phyloP scores from a whole-genome alignment of 164 flowering plant species.

The Stephania yunnanensis region DNA sequence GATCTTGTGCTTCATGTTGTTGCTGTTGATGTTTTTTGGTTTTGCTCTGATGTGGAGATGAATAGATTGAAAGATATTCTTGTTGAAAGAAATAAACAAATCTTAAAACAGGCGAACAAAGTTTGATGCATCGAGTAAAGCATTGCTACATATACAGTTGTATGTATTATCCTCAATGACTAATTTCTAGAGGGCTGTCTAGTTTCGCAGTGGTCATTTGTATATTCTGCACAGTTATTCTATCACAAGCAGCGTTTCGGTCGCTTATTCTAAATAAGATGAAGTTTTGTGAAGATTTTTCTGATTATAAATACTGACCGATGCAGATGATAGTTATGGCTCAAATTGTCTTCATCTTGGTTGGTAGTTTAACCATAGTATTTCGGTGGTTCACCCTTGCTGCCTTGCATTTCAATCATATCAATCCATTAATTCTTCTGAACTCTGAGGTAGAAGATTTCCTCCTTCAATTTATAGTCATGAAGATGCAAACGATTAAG shows the following conservation, averaged over 20 bases:
- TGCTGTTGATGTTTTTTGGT: conserved; percentile 4
- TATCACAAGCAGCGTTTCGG: neutral
- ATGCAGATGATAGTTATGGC: neutral
- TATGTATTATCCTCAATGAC: neutral
- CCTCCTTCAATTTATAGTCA: neutral
- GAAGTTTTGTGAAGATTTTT: neutral
- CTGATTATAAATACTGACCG: neutral
- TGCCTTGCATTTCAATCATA: too few relatives aligned
- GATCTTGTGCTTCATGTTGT: neutral
- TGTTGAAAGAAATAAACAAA: neutral
- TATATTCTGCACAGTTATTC: neutral
- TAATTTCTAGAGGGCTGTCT: neutral
- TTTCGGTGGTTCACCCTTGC: neutral
- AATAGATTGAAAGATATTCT: neutral
- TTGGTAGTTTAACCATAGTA: neutral
- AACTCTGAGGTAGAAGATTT: too few relatives aligned
- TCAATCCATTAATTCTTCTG: neutral
- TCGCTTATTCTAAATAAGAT: neutral
- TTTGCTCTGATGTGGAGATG: neutral
- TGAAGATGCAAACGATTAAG: neutral
- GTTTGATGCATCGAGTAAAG: neutral
- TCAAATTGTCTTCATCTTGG: neutral
- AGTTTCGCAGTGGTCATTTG: neutral
- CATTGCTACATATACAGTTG: neutral
- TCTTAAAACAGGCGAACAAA: neutral